Evolutionary conservation across 176 grass and related monocot species (phyloP), one percentile per base, ranked within the genome.

Genomic region (Carex parvula): DNA sequence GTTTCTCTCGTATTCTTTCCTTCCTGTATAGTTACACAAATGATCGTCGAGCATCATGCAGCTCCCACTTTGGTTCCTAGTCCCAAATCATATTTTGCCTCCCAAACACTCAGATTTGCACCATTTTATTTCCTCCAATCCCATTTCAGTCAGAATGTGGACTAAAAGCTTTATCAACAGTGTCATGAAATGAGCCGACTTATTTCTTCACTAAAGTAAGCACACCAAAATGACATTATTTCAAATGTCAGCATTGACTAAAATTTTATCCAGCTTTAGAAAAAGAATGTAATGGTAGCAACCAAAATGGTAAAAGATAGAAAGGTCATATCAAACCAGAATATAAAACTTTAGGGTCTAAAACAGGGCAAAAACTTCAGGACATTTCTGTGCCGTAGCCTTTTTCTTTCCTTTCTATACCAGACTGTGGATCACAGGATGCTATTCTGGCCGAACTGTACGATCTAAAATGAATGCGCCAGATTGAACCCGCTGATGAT

Each of bases 21-120:
- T 42, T 70, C 42, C 67, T 70, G n/a, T 72, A 24, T 71, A 75
- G 30, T 76, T 55, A 77, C 73, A 77, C 13, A 76, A 50, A 74
- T 76, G 71, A 16, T 52, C 46, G 12, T 76, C 48, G 7, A 56
- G 21, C 8, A 18, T 54, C 73, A 77, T 56, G 32, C 12, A 77
- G 50, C 24, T 32, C 2, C 48, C 39, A 76, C 50, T 55, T 77
- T 55, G 13, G 22, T 55, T 8, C 21, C 50, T 75, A 29, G 70
- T n/a, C 15, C 20, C 15, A 52, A 52, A 75, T 53, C 44, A 75
- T 15, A 26, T 14, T 68, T 35, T 15, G 30, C 30, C 64, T 35
- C 32, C 17, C 17, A 60, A 62, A 24, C 5, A 42, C 26, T 16
- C 13, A 2, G 32, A 32, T 32, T 26, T 64, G 24, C 4, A 1